phyloP scores from a whole-genome alignment of 192 early-diverging fungal species.

The Chytriomyces confervae region DNA sequence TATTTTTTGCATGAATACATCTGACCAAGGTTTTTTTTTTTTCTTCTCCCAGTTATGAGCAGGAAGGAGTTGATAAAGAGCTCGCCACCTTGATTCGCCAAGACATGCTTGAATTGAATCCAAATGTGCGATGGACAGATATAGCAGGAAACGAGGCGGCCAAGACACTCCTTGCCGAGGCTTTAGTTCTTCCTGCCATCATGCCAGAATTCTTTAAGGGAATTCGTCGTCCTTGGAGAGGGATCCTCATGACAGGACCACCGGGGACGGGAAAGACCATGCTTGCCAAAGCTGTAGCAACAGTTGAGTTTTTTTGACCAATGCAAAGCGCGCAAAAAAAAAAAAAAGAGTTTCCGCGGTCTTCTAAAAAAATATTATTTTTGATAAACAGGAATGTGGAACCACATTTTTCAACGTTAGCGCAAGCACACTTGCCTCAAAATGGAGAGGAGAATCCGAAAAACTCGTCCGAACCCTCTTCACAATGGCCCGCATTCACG shows the following conservation, averaged over 20 bases:
- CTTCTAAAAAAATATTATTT: background rate
- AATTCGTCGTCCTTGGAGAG: slow-evolving; percentile 57
- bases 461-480: slow-evolving; percentile 58
- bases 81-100: slow-evolving; percentile 11
- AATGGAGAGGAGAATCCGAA: slow-evolving; percentile 49
- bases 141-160: slow-evolving; percentile 52
- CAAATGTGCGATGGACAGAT: slow-evolving; percentile 51
- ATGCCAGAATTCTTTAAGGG: slow-evolving; percentile 58
- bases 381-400: background rate
- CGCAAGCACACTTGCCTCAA: background rate
- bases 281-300: slow-evolving; percentile 11
- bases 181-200: slow-evolving; percentile 54
- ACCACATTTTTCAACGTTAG: slow-evolving; percentile 15
- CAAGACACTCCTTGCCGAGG: slow-evolving; percentile 55
- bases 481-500: slow-evolving; percentile 57
- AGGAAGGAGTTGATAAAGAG: slow-evolving; percentile 9
- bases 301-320: background rate
- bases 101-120: slow-evolving; percentile 55
- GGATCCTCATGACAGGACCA: slow-evolving; percentile 56
- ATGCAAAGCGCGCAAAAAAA: no score
- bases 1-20: no score
- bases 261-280: slow-evolving; percentile 58
- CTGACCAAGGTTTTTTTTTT: no score
- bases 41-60: background rate
- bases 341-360: background rate